Evolutionary conservation across 2,329 filamentous ascomycete genomes (phyloP).

Genomic region (Monilinia aucupariae): DNA sequence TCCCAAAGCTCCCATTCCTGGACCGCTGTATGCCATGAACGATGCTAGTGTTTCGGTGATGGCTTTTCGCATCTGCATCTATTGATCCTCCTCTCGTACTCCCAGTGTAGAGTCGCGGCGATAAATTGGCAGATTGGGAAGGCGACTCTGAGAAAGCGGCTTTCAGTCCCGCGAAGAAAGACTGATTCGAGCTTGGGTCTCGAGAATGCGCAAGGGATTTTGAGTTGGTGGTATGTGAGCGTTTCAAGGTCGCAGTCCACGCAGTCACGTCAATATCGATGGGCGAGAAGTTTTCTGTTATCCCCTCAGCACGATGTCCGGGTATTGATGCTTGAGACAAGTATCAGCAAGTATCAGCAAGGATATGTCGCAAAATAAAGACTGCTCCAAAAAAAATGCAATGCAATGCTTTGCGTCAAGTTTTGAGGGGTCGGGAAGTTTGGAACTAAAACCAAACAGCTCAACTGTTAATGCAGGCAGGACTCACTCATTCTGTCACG

Average conservation of each 20-base stretch:
- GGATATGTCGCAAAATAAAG: slow-evolving; percentile 17
- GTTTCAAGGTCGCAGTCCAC: slow-evolving; percentile 34
- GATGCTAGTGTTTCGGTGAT: slow-evolving; percentile 94
- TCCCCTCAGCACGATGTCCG: slow-evolving; percentile 29
- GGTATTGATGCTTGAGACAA: slow-evolving; percentile 27
- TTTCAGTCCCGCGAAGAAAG: slow-evolving; percentile 22
- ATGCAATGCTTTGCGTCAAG: slow-evolving; percentile 1
- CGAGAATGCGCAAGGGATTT: slow-evolving; percentile 25
- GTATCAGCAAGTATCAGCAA: slow-evolving; percentile 30
- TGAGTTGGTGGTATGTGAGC: slow-evolving; percentile 24
- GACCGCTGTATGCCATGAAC: slow-evolving; percentile 93
- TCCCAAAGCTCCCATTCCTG: slow-evolving; percentile 80
- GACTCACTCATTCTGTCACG: slow-evolving; percentile 18
- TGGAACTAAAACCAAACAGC: slow-evolving; percentile 14
- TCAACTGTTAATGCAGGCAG: neutral
- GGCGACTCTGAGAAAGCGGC: slow-evolving; percentile 26
- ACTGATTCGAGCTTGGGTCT: slow-evolving; percentile 25
- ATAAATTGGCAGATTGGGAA: slow-evolving; percentile 24
- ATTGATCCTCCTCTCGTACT: slow-evolving; percentile 34
- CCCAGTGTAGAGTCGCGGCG: slow-evolving; percentile 29
- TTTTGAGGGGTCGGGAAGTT: slow-evolving; percentile 12
- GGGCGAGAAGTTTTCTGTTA: slow-evolving; percentile 26
- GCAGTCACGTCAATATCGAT: slow-evolving; percentile 28
- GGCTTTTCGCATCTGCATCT: slow-evolving; percentile 51
- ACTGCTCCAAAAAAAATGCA: neutral